Evolutionary conservation across 176 grass and related monocot genomes (phyloP).

Genomic region (Carex cristatella): DNA sequence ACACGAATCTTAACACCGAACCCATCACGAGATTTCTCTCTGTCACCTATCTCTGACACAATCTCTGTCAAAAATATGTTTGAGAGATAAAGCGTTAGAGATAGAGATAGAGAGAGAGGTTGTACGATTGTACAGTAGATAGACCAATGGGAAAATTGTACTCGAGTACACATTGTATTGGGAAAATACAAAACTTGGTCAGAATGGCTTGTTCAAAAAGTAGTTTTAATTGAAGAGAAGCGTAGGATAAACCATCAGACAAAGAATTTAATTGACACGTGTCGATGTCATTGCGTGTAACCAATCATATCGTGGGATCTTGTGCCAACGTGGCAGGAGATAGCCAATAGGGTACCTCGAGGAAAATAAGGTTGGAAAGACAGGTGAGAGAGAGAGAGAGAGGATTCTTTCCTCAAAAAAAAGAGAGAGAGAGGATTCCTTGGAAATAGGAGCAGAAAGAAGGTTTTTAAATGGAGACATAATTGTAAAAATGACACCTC

Average conservation of each 20-base stretch:
- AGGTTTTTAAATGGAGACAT: slow-evolving; percentile 5
- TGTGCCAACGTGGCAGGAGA: slow-evolving; percentile 28
- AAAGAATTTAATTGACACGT: slow-evolving; percentile 14
- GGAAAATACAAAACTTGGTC: slow-evolving; percentile 25
- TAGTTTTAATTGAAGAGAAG: not conserved
- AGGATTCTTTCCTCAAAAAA: not conserved
- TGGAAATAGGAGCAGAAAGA: slow-evolving; percentile 30
- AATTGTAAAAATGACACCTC: not conserved
- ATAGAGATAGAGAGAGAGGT: not conserved
- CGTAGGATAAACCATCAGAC: slow-evolving; percentile 2
- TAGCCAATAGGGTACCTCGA: slow-evolving; percentile 34
- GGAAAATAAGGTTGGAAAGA: slow-evolving; percentile 33
- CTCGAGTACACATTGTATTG: slow-evolving; percentile 22
- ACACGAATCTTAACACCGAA: slow-evolving; percentile 29
- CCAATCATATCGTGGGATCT: slow-evolving; percentile 44
- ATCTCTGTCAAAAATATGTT: slow-evolving; percentile 20
- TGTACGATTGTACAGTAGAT: slow-evolving; percentile 13
- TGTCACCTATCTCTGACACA: slow-evolving; percentile 12
- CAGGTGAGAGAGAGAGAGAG: not conserved
- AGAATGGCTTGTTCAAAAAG: slow-evolving; percentile 13
- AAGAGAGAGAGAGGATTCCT: not conserved
- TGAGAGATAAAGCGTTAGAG: slow-evolving; percentile 1
- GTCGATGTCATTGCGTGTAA: not conserved
- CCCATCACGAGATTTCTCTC: slow-evolving; percentile 30
- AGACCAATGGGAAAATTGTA: slow-evolving; percentile 22